Percentiles rank a stretch among this genome's conserved stretches.
phyloP scores from a whole-genome alignment of 2,329 filamentous ascomycete genomes.

The Colletotrichum sp. region DNA sequence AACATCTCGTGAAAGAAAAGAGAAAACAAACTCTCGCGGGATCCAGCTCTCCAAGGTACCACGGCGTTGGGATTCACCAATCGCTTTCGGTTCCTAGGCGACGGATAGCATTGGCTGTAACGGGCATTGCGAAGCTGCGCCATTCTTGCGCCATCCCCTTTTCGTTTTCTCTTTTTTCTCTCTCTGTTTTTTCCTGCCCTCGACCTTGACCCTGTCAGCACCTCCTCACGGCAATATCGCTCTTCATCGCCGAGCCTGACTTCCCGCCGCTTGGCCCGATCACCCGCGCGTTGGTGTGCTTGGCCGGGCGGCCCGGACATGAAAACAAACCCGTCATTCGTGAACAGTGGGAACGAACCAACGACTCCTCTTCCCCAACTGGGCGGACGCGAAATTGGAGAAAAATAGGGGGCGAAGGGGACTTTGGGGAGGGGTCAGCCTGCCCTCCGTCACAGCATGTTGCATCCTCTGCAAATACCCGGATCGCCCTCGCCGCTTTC shows the following conservation, averaged over 20 bases:
- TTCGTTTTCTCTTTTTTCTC: background rate
- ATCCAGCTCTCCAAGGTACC: conserved; percentile 15
- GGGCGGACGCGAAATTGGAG: background rate
- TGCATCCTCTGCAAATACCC: background rate
- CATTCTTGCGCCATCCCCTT: background rate
- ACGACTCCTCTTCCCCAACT: background rate
- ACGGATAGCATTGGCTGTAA: background rate
- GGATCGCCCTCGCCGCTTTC: background rate
- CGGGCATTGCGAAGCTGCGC: background rate
- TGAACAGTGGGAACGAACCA: background rate
- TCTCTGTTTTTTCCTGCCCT: background rate
- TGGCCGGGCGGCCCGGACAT: conserved; percentile 5
- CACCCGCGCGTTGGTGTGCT: background rate
- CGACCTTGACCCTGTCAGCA: background rate
- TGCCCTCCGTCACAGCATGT: background rate
- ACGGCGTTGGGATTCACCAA: background rate
- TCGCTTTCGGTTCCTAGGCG: background rate
- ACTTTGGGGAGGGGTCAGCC: background rate
- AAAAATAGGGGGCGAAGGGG: background rate
- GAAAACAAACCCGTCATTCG: background rate
- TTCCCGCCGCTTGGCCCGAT: background rate
- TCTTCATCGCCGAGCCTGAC: background rate
- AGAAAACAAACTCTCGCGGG: background rate
- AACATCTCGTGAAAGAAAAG: background rate
- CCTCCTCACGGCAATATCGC: background rate